These are phyloP conservation scores for Fusarium miscanthi DNA, from an alignment of 2,329 filamentous ascomycete genomes.

Conservation along the genomic window DNA sequence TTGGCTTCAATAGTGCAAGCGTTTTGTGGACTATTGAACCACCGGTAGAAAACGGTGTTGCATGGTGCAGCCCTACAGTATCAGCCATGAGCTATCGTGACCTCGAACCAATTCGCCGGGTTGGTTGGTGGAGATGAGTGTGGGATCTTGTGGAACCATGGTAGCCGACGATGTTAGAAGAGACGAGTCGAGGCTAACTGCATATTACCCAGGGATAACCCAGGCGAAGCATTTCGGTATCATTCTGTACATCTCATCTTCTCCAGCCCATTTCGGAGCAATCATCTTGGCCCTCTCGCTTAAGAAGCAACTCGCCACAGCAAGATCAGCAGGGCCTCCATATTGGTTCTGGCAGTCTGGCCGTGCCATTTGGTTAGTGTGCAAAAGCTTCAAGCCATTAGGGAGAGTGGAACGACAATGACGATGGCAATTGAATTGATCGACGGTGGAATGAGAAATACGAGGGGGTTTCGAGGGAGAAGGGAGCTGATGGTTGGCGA, in stretches of 20 bases:
- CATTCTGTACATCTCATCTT: background rate
- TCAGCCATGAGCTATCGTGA: slow-evolving; percentile 26
- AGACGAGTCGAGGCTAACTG: slow-evolving; percentile 27
- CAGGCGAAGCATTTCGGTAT: background rate
- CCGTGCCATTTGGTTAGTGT: background rate
- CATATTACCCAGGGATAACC: slow-evolving; percentile 16
- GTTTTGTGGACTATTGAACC: slow-evolving; percentile 14
- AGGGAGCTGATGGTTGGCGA: slow-evolving; percentile 4
- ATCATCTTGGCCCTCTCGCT: background rate
- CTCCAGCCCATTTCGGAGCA: background rate
- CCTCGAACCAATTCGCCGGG: slow-evolving; percentile 38
- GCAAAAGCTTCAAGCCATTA: slow-evolving; percentile 24
- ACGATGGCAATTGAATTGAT: slow-evolving; percentile 29
- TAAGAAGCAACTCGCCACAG: background rate
- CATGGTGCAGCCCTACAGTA: slow-evolving; percentile 41
- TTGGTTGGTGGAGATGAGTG: slow-evolving; percentile 35
- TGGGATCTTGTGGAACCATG: slow-evolving; percentile 40
- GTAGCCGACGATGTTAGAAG: slow-evolving; percentile 15
- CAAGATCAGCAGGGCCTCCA: background rate
- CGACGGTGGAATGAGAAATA: slow-evolving; percentile 26
- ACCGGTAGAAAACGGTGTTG: slow-evolving; percentile 14
- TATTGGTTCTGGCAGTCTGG: background rate
- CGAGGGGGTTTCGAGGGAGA: slow-evolving; percentile 12
- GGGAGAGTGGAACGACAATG: slow-evolving; percentile 34
- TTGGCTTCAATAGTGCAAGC: slow-evolving; percentile 11